Conservation (phyloP, 1,284 basidiomycete genomes). For the Volvariella volvacea region DNA sequence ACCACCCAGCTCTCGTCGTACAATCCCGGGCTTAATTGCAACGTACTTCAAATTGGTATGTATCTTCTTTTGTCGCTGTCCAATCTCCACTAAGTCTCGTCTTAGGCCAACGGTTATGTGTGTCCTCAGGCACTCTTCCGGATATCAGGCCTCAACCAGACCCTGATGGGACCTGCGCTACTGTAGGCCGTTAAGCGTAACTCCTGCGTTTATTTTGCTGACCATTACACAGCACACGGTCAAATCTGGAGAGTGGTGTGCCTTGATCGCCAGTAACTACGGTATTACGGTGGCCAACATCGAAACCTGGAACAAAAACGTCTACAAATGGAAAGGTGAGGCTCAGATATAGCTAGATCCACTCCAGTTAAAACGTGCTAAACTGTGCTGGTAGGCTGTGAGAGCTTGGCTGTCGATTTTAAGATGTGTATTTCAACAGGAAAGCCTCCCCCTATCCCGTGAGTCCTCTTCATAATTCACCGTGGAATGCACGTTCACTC, state of each 20-base stretch:
- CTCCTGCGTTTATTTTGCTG: neutral
- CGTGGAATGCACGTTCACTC: neutral
- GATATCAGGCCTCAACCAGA: slow-evolving; percentile 6
- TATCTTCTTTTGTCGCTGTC: neutral
- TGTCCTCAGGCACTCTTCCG: slow-evolving; percentile 9
- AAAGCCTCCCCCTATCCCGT: slow-evolving; percentile 11
- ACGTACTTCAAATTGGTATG: slow-evolving; percentile 4
- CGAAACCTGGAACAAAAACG: slow-evolving; percentile 10
- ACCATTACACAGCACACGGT: neutral
- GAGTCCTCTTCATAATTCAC: neutral
- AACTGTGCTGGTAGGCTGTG: slow-evolving; percentile 9
- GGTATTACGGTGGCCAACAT: slow-evolving; percentile 10
- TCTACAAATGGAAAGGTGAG: slow-evolving; percentile 12
- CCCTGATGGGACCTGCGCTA: slow-evolving; percentile 9
- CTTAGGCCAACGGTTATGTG: slow-evolving; percentile 7
- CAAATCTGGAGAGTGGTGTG: neutral
- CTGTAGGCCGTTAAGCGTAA: slow-evolving; percentile 1
- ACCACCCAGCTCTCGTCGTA: slow-evolving; percentile 7
- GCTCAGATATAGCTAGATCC: neutral
- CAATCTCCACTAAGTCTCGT: neutral
- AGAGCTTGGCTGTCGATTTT: slow-evolving; percentile 6
- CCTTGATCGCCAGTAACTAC: slow-evolving; percentile 9
- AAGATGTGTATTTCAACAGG: slow-evolving; percentile 12
- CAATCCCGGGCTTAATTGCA: slow-evolving; percentile 9
- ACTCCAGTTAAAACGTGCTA: neutral